Evolutionary conservation across 208 protist species (phyloP).

Genomic region (Trypanosoma boissoni): DNA sequence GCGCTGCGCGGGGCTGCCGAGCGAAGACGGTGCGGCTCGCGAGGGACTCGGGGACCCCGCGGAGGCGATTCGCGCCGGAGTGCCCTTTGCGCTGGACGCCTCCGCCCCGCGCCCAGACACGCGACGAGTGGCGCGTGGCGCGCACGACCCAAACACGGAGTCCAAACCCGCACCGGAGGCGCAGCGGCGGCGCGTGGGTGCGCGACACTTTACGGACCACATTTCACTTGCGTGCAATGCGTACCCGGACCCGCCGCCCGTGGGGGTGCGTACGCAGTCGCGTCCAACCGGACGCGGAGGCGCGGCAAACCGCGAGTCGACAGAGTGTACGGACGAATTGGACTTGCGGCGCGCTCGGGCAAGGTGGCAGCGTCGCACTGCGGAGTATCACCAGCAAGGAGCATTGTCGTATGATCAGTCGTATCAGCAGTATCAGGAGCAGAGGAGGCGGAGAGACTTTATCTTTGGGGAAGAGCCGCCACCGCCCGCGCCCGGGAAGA

Average conservation of each 20-base stretch:
- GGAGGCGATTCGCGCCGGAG: slow-evolving; percentile 21
- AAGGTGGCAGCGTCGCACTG: slow-evolving; percentile 25
- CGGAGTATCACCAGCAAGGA: too few species aligned
- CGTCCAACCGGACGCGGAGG: slow-evolving; percentile 29
- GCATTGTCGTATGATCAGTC: too few species aligned
- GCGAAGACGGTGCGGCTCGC: slow-evolving; percentile 19
- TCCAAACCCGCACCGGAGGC: slow-evolving; percentile 6
- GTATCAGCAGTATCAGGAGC: slow-evolving; percentile 6
- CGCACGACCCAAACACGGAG: slow-evolving; percentile 34
- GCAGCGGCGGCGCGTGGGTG: background rate
- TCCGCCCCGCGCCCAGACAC: slow-evolving; percentile 41
- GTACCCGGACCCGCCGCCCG: slow-evolving; percentile 63
- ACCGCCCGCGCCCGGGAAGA: slow-evolving; percentile 15
- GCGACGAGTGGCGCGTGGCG: slow-evolving; percentile 28
- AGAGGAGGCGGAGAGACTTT: slow-evolving; percentile 31
- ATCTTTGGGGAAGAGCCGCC: slow-evolving; percentile 40
- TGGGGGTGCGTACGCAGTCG: slow-evolving; percentile 43
- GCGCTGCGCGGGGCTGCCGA: slow-evolving; percentile 33
- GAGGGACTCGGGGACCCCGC: slow-evolving; percentile 19
- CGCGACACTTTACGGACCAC: slow-evolving; percentile 34
- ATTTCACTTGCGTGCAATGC: slow-evolving; percentile 31
- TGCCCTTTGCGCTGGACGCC: slow-evolving; percentile 57
- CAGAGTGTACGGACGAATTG: slow-evolving; percentile 14
- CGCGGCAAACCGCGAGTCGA: slow-evolving; percentile 30
- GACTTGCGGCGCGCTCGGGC: slow-evolving; percentile 15